Evolutionary conservation across 1,284 basidiomycete species (phyloP).

Genomic region (Psilocybe mexicana): DNA sequence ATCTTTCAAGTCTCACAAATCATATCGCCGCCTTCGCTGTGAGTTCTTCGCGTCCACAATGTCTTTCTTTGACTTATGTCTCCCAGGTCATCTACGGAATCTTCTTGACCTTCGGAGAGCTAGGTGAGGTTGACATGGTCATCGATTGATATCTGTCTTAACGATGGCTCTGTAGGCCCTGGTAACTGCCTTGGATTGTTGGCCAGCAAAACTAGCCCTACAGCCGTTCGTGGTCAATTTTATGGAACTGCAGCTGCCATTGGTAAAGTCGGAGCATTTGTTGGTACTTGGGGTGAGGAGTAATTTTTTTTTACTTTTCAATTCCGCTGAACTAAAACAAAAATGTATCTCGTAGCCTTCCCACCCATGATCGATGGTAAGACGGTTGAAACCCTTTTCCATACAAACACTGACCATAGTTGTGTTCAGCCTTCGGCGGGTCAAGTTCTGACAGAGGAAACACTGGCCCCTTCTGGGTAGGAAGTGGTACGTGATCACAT

Average conservation of each 20-base stretch:
- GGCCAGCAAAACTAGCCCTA: conserved; percentile 81
- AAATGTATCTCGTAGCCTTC: conserved; percentile 49
- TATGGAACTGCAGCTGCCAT: conserved; percentile 86
- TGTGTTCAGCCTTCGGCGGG: conserved; percentile 58
- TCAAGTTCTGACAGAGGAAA: conserved; percentile 51
- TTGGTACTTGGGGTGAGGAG: conserved; percentile 71
- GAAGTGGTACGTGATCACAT: conserved; percentile 47
- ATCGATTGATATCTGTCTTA: not conserved
- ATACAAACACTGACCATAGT: not conserved
- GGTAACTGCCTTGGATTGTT: conserved; percentile 82
- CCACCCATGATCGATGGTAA: conserved; percentile 65
- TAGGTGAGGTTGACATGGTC: conserved; percentile 41
- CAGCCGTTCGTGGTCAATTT: conserved; percentile 83
- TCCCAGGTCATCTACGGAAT: conserved; percentile 82
- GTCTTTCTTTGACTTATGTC: not conserved
- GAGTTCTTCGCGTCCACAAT: conserved; percentile 16
- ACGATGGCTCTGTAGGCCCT: conserved; percentile 45
- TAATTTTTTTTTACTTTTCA: not conserved
- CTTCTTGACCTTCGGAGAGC: conserved; percentile 85
- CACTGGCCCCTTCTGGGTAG: conserved; percentile 84
- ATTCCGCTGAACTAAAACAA: not conserved
- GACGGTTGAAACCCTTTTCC: not conserved
- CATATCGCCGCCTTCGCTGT: conserved; percentile 82
- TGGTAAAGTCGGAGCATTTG: conserved; percentile 90
- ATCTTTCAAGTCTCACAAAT: conserved; percentile 44